These are phyloP conservation scores for Amphicarpaea edgeworthii DNA, from an alignment of 306 rosid species.

Conservation along the genomic window DNA sequence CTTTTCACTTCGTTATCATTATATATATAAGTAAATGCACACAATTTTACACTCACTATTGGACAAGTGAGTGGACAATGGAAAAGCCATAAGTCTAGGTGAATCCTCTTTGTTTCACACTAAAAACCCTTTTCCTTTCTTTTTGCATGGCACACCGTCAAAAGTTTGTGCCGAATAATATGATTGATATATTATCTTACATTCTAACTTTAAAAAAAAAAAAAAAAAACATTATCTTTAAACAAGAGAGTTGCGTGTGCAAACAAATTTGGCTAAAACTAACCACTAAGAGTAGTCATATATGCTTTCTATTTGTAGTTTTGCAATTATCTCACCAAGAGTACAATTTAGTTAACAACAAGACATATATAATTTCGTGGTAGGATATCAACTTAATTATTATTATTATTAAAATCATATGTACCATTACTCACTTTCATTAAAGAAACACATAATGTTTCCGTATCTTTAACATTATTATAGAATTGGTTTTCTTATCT, in stretches of 20 bases:
- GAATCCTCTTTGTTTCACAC: constrained; percentile 15
- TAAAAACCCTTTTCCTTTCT: not conserved
- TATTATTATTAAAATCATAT: not conserved
- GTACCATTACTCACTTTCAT: not conserved
- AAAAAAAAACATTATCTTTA: no score
- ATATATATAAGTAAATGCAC: not conserved
- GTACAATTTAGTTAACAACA: constrained; percentile 8
- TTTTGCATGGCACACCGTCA: constrained; percentile 47
- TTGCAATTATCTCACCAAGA: constrained; percentile 1
- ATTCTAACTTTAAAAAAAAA: no score
- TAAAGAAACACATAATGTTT: constrained; percentile 17
- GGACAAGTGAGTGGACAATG: not conserved
- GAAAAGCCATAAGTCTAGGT: not conserved
- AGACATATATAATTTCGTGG: constrained; percentile 4
- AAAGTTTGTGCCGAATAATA: constrained; percentile 59
- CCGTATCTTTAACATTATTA: not conserved
- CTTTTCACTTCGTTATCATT: not conserved
- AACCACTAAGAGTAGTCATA: not conserved
- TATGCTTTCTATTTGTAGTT: constrained; percentile 5
- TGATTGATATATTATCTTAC: not conserved
- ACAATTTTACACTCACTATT: not conserved
- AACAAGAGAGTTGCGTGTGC: constrained; percentile 34
- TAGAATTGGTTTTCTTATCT: not conserved
- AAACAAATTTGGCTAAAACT: constrained; percentile 25
- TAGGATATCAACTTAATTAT: constrained; percentile 17